Evolutionary conservation across 2,329 filamentous ascomycete species (phyloP).

Genomic region (Thermothelomyces thermophilus): DNA sequence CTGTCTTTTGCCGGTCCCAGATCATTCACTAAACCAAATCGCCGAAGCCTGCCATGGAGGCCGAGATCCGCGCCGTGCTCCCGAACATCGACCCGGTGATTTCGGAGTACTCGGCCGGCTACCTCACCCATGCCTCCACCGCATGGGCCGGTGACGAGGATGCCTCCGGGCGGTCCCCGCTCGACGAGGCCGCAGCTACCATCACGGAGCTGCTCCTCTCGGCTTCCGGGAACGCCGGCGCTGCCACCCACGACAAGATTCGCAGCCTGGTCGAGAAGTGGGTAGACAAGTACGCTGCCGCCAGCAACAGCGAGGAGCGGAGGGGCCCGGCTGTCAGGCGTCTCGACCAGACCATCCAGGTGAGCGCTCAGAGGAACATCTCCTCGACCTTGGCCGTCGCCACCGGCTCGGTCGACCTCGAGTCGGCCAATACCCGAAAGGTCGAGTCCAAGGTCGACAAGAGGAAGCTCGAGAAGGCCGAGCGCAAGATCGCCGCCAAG

Average conservation of each 20-base stretch:
- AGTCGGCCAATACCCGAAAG: conserved; percentile 87
- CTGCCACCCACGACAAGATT: conserved; percentile 68
- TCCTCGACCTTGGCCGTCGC: conserved; percentile 90
- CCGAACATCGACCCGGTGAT: conserved; percentile 83
- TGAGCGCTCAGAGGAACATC: conserved; percentile 89
- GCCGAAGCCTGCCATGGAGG: conserved; percentile 59
- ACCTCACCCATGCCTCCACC: conserved; percentile 87
- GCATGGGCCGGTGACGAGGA: conserved; percentile 70
- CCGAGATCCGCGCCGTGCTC: conserved; percentile 76
- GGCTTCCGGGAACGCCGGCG: conserved; percentile 76
- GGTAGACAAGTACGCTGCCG: conserved; percentile 71
- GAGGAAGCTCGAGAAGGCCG: conserved; percentile 98
- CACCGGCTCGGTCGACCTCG: conserved; percentile 78
- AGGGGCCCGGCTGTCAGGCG: conserved; percentile 72
- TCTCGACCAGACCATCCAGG: conserved; percentile 90
- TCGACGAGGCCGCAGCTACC: conserved; percentile 75
- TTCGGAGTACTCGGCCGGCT: conserved; percentile 89
- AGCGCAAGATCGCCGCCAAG: conserved; percentile 94
- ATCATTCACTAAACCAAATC: not conserved
- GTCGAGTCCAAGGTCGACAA: conserved; percentile 95
- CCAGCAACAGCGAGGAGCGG: conserved; percentile 59
- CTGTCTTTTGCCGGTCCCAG: not conserved
- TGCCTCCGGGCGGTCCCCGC: conserved; percentile 60
- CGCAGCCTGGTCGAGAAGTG: conserved; percentile 82
- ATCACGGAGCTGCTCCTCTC: conserved; percentile 88